Evolutionary conservation across 169 alveolate genomes (phyloP), one percentile per base, ranked within the genome.

Genomic region (Plasmodium adleri): DNA sequence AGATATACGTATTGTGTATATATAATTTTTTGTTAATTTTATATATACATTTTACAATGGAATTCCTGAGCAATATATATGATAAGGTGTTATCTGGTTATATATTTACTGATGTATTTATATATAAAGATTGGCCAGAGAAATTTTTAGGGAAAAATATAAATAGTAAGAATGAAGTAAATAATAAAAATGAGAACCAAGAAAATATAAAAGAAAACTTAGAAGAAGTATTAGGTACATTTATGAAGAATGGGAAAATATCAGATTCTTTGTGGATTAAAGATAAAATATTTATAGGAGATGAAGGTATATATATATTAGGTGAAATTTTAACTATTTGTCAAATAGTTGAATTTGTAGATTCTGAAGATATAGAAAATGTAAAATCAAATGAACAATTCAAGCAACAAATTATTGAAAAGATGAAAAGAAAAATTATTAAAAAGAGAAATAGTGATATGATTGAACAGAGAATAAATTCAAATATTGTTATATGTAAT

Each of bases 81-180:
- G 89, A 78, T 52, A 78, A 78, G 54, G 89, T 78, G 54, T 56
- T 78, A 70, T 78, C 89, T n/a, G 89, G 89, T 22, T 78, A 78
- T 78, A 76, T 78, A 59, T 78, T 56, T 56, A 59, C 78, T 15
- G 78, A 78, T 13, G 89, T 78, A 52, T 78, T 78, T 32, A 78
- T 43, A 50, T 78, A 78, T 78, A 78, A 78, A 60, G 17, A 72
- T 15, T 78, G 89, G 89, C 73, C 66, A 66, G 89, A 78, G 24
- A 70, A 71, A 1, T 20, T 78, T n/a, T 45, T 78, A 64, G 89
- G 89, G n/a, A 78, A 78, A 20, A 76, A 78, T 13, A 15, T 12
- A 64, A 64, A 32, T 13, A 58, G 17, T 43, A 64, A 24, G 26
- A 17, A 17, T 17, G 32, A 47, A 3, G 20, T 17, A 43, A 59